Base-by-base conservation (phyloP, 805 yeast genomes). In the Wickerhamiella cacticola region DNA sequence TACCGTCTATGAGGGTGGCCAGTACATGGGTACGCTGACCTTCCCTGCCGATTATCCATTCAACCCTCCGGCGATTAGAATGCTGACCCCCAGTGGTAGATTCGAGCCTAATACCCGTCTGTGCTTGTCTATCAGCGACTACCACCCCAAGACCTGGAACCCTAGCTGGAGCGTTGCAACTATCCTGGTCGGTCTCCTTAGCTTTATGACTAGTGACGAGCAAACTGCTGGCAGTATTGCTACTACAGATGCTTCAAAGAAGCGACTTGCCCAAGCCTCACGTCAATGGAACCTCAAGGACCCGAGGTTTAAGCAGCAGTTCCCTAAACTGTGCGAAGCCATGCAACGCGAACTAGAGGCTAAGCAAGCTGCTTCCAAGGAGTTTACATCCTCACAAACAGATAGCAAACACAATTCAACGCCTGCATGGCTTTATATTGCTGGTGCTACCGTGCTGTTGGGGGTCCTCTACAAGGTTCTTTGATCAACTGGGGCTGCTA, bases 81-180 rank as follows among this genome's bases (percentile, higher is more conserved):
- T 88, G 83, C 68, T 79, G 41, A 88, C 96, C 0, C 96, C 96
- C 4, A 82, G 80, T 56, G 96, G 96, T 3, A 70, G 95, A 44
- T 86, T 86, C 59, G 75, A 77, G 52, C 76, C 83, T 45, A 82
- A 82, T 60, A 76, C 87, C 3, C 69, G 94, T 48, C 69, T 86
- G 34, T 86, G 95, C 66, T 68, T 86, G 40, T 77, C 83, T 18
- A 85, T 86, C 86, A 79, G 88, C 61, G 95, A 86, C 64, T 86
- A 75, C 63, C 95, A 86, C 57, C 94, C 94, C 3, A 92, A 85
- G 61, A 68, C 80, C 1, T 86, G 95, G 95, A 86, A 86, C 62
- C 95, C 95, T 2, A 85, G 92, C 12, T 86, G 95, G 95, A 79
- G 86, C 41, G 95, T 85, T 16, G 70, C 83, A 15, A 85, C 95